Conservation (phyloP, 441 rosid genomes). For the Brassica balearica region DNA sequence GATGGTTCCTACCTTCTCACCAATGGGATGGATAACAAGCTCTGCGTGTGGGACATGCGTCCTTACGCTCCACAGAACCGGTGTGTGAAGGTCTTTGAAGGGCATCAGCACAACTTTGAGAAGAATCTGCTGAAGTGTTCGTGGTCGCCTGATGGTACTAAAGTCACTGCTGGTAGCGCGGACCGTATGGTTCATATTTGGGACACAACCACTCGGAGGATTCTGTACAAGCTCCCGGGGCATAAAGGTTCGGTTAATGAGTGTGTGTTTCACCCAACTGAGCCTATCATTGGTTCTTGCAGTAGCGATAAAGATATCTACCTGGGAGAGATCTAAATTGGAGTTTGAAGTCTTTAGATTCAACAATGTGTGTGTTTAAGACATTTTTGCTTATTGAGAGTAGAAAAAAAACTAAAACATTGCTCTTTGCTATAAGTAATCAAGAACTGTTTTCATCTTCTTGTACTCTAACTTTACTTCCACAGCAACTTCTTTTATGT, state of each 20-base stretch:
- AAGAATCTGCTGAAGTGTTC: slow-evolving; percentile 84
- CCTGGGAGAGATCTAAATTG: slow-evolving; percentile 65
- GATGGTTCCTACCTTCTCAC: slow-evolving; percentile 97
- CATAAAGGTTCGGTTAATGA: slow-evolving; percentile 92
- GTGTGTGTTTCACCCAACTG: slow-evolving; percentile 77
- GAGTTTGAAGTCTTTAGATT: slow-evolving; percentile 33
- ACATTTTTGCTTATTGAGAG: slow-evolving; percentile 29
- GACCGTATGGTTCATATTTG: slow-evolving; percentile 96
- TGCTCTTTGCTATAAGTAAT: slow-evolving; percentile 32
- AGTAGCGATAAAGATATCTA: slow-evolving; percentile 91
- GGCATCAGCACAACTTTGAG: slow-evolving; percentile 96
- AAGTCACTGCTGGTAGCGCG: slow-evolving; percentile 90
- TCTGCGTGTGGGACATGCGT: slow-evolving; percentile 95
- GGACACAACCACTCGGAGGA: slow-evolving; percentile 89
- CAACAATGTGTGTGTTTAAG: slow-evolving; percentile 19
- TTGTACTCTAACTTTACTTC: slow-evolving; percentile 56
- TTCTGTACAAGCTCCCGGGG: slow-evolving; percentile 91
- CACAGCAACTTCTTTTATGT: slow-evolving; percentile 57
- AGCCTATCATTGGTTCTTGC: slow-evolving; percentile 89
- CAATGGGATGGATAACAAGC: slow-evolving; percentile 93
- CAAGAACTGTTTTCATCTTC: slow-evolving; percentile 42
- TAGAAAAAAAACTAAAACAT: neutral
- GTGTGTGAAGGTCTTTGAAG: slow-evolving; percentile 87
- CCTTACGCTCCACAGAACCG: slow-evolving; percentile 96
- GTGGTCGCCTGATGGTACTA: slow-evolving; percentile 96